A percentile compares a stretch with the other conserved stretches of the same genome.
phyloP scores from a whole-genome alignment of 208 protist species.

The Strigomonas oncopelti region DNA sequence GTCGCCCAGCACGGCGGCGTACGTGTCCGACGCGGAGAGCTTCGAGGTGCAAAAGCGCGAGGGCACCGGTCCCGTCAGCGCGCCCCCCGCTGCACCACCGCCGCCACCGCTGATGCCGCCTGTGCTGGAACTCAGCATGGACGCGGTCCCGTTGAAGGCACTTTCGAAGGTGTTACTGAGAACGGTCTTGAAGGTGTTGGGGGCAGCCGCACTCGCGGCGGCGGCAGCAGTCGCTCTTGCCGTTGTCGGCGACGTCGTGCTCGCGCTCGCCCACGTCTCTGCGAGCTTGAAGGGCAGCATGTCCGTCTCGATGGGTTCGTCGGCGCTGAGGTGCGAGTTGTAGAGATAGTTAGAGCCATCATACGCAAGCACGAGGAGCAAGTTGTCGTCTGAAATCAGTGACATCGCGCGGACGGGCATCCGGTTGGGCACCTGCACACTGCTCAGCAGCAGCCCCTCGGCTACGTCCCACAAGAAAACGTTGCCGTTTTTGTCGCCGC shows the following conservation, averaged over 20 bases:
- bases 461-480: conserved; percentile 78
- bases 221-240: no score
- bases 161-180: conserved; percentile 3
- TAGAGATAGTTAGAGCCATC: conserved; percentile 59
- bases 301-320: conserved; percentile 25
- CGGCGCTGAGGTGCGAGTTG: conserved; percentile 53
- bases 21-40: conserved; percentile 34
- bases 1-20: conserved; percentile 61
- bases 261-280: background rate
- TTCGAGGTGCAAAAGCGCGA: conserved; percentile 36
- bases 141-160: conserved; percentile 4
- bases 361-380: conserved; percentile 47
- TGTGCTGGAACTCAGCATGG: conserved; percentile 10
- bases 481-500: conserved; percentile 40
- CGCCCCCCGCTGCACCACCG: conserved; percentile 17
- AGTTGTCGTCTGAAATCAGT: conserved; percentile 46
- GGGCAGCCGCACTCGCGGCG: no score
- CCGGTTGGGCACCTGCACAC: conserved; percentile 38
- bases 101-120: conserved; percentile 7
- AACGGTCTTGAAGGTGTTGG: background rate
- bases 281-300: conserved; percentile 20
- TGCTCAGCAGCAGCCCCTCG: conserved; percentile 53
- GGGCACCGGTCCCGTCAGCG: conserved; percentile 3
- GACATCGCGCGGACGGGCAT: conserved; percentile 38
- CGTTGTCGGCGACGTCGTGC: no score